Percentiles rank a stretch among this genome's conserved stretches.
Evolutionary conservation across 1,284 basidiomycete genomes (phyloP).

Genomic region (Mycosarcoma maydis): DNA sequence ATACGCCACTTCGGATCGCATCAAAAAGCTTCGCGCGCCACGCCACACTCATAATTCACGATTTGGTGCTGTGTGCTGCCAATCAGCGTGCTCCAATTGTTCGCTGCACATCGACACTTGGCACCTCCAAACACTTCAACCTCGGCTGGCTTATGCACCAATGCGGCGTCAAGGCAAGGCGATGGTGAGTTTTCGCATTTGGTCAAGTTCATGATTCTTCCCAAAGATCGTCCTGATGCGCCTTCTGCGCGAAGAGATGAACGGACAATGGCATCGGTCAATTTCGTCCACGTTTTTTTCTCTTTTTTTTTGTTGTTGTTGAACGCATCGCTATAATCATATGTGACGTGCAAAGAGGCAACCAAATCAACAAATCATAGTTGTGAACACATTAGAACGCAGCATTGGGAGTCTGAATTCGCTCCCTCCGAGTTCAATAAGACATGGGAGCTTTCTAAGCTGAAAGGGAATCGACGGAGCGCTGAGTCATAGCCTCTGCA

Average conservation of each 20-base stretch:
- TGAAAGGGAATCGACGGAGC: too few species aligned
- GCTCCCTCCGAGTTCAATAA: too few species aligned
- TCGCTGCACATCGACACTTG: constrained; percentile 17
- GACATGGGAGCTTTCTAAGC: too few species aligned
- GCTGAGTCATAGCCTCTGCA: too few species aligned
- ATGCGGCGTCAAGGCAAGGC: not conserved
- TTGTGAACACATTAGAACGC: too few species aligned
- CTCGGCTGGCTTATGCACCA: not conserved
- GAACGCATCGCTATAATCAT: too few species aligned
- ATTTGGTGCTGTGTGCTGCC: constrained; percentile 25
- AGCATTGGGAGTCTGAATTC: too few species aligned
- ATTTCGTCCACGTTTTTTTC: too few species aligned
- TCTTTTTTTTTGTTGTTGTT: too few species aligned
- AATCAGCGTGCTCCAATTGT: constrained; percentile 11
- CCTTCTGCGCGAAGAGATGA: constrained; percentile 1
- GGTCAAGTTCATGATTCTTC: too few species aligned
- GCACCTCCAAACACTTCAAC: constrained; percentile 3
- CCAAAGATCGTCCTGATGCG: constrained; percentile 10
- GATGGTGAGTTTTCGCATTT: too few species aligned
- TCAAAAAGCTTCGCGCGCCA: constrained; percentile 13
- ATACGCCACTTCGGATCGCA: not conserved
- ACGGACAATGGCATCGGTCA: constrained; percentile 4
- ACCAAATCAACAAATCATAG: too few species aligned
- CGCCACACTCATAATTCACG: constrained; percentile 6
- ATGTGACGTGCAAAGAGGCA: not conserved